Evolutionary conservation across 2,329 filamentous ascomycete genomes (phyloP).

Genomic region (Botrytis squamosa): DNA sequence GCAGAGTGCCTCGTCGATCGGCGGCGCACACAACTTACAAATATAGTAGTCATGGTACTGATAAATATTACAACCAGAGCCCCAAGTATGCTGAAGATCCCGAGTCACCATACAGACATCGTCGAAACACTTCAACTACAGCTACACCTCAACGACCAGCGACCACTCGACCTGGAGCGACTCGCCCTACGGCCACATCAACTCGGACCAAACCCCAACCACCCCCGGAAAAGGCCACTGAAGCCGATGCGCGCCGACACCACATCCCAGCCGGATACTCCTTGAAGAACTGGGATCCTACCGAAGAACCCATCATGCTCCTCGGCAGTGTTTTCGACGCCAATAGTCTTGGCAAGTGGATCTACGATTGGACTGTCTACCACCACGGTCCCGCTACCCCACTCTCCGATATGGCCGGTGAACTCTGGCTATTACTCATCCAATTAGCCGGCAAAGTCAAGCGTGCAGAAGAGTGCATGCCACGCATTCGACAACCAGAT

Average conservation of each 20-base stretch:
- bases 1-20: slow-evolving; percentile 24
- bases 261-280: slow-evolving; percentile 88
- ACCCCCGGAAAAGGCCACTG: slow-evolving; percentile 51
- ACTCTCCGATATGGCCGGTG: slow-evolving; percentile 87
- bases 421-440: slow-evolving; percentile 93
- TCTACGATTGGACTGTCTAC: slow-evolving; percentile 98
- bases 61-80: slow-evolving; percentile 39
- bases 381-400: slow-evolving; percentile 78
- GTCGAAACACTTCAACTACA: slow-evolving; percentile 32
- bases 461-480: slow-evolving; percentile 75
- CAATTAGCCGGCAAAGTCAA: slow-evolving; percentile 93
- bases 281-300: slow-evolving; percentile 97
- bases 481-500: slow-evolving; percentile 68
- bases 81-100: slow-evolving; percentile 36
- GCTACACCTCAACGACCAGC: slow-evolving; percentile 38
- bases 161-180: slow-evolving; percentile 23
- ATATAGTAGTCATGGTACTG: slow-evolving; percentile 41
- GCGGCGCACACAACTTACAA: slow-evolving; percentile 34
- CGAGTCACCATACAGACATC: slow-evolving; percentile 32
- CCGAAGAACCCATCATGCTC: slow-evolving; percentile 88
- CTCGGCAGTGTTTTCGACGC: slow-evolving; percentile 95
- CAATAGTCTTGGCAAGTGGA: slow-evolving; percentile 97
- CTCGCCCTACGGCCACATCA: slow-evolving; percentile 32
- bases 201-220: slow-evolving; percentile 41
- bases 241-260: slow-evolving; percentile 60